Evolutionary conservation across 768 basidiomycete genomes (phyloP), one percentile per base, ranked within the genome.

Genomic region (Psilocybe tampanensis): DNA sequence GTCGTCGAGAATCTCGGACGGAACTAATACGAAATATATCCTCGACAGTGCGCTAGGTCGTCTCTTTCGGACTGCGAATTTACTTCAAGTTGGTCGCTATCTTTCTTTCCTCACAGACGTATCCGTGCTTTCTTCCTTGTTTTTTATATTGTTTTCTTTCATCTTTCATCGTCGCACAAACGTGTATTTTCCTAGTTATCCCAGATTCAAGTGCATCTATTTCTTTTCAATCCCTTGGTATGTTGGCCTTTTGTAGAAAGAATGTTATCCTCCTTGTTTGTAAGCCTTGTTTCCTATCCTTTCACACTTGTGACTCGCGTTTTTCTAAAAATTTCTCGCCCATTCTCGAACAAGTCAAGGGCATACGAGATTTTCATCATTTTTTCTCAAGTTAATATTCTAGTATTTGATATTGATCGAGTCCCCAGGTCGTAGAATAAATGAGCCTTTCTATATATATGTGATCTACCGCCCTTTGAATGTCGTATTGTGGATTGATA

Each of bases 11-110:
- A 60, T 48, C 42, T 47, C 39, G 53, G 52, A 60, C 47, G 52
- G 51, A 58, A 47, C 36, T 64, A 55, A 54, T 52, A 60, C 64
- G 62, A 45, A 61, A 58, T 61, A 66, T 67, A 65, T 62, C 60
- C 62, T 55, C 50, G 51, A 53, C 50, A 56, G 49, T 32, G 52
- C 55, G 24, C 44, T 26, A n/a, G 41, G 29, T 61, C 54, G 44
- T 60, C 23, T 53, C 47, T 60, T 55, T 52, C 64, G 55, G 53
- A 56, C 43, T 58, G 47, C 44, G 43, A 59, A 62, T 55, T 41
- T 55, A 54, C 55, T 60, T 62, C 60, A 59, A 47, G 52, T 45
- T 55, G 48, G 33, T 19, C 52, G 32, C 29, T 52, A 55, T 54
- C 54, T 60, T n/a, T n/a, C n/a, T n/a, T n/a, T n/a, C n/a, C n/a